These are phyloP conservation scores for Hyphodiscus sp. DNA, from an alignment of 2,329 filamentous ascomycete genomes.

Conservation along the genomic window DNA sequence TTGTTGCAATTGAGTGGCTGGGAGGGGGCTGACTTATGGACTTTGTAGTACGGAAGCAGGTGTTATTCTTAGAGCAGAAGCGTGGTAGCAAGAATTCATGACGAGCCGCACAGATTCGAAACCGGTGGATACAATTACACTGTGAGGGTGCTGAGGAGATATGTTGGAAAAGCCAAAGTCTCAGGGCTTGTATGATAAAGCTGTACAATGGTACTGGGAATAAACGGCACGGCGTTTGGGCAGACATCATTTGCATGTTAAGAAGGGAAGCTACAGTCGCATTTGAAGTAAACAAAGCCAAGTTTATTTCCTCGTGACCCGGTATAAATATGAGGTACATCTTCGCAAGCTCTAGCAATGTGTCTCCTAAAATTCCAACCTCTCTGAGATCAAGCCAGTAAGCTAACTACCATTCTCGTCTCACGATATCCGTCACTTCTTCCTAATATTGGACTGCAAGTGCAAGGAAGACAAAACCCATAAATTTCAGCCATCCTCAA, in stretches of 20 bases:
- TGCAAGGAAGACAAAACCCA: too few species aligned
- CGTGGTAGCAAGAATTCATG: conserved; percentile 55
- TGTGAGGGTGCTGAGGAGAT: neutral
- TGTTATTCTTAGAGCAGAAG: conserved; percentile 91
- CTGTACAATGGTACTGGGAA: neutral
- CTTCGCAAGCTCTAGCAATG: neutral
- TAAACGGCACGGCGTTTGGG: conserved; percentile 2
- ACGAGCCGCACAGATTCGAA: neutral
- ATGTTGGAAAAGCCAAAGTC: neutral
- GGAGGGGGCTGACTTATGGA: neutral
- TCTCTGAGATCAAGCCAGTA: neutral
- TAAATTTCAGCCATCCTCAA: too few species aligned
- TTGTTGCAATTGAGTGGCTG: neutral
- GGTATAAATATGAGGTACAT: neutral
- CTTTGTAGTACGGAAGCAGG: conserved; percentile 76
- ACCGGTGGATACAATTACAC: neutral
- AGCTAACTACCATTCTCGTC: neutral
- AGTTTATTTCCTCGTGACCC: neutral
- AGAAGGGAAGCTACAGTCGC: neutral
- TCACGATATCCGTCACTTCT: neutral
- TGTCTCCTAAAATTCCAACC: neutral
- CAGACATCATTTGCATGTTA: neutral
- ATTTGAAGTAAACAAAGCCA: neutral
- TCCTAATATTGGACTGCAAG: too few species aligned
- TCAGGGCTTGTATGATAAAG: neutral